Evolutionary conservation across 1,284 basidiomycete genomes (phyloP), one percentile per base, ranked within the genome.

Genomic region (Apiotrichum sp.): DNA sequence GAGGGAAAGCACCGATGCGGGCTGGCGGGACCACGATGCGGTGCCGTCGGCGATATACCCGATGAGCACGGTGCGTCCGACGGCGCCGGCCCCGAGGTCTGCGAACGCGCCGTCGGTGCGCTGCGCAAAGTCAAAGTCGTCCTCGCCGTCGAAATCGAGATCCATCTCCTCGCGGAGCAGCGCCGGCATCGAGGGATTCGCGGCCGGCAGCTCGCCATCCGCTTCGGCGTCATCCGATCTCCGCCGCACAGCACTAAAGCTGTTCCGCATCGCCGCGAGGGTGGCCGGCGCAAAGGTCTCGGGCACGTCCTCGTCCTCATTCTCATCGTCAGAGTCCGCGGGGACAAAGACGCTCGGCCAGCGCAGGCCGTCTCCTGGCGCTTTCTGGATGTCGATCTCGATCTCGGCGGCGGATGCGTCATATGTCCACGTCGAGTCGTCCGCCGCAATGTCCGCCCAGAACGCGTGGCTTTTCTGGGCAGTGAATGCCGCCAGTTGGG

Each of bases 261-360:
- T 78, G 66, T 93, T 88, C 16, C 87, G 82, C 63, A 96, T 87
- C 10, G 80, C 77, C 65, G 83, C 83, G 14, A 96, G 80, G 65
- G 91, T 87, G 0, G 85, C 87, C 1, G 89, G 86, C 64, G 93
- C 87, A 52, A 97, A 78, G 5, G 90, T 93, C 77, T 98, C 95
- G 0, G 87, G 84, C 1, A 97, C 89, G 47, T 91, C 87, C 10
- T 80, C 77, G 56, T 86, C 82, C 22, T 22, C 22, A 22, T 22
- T 22, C 22, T 9, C 8, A 42, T 67, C 66, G 34, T 63, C 62
- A 33, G 66, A 61, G 8, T 62, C 61, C 22, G 62, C 62, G 4
- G 70, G 65, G 1, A 63, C 79, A 67, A 97, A 96, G 3, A 96
- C 82, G 48, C 88, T 85, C 50, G 84, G 79, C 93, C 93, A 97